A percentile compares a stretch with the other conserved stretches of the same genome.
Conservation (phyloP, 2,329 filamentous ascomycete species). For the Microdochium trichocladiopsis region DNA sequence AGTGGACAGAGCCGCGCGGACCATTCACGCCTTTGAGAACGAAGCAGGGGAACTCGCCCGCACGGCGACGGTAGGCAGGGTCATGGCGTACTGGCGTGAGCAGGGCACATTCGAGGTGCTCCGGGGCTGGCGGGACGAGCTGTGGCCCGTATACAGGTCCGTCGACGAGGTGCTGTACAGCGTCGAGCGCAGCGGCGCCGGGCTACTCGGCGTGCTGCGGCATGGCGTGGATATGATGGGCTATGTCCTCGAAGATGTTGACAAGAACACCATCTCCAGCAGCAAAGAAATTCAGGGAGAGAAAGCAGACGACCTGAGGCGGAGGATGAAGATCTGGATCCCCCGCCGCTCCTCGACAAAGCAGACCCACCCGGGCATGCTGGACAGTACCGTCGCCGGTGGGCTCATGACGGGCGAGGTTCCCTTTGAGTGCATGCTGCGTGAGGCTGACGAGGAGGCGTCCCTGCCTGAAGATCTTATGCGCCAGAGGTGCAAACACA, state of each 20-base stretch:
- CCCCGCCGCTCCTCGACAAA: slow-evolving; percentile 70
- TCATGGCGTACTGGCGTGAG: slow-evolving; percentile 64
- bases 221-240: slow-evolving; percentile 81
- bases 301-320: no score
- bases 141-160: slow-evolving; percentile 68
- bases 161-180: slow-evolving; percentile 58
- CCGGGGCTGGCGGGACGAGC: slow-evolving; percentile 71
- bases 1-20: slow-evolving; percentile 52
- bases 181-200: slow-evolving; percentile 69
- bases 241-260: slow-evolving; percentile 47
- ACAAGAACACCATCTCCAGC: no score
- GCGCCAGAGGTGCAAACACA: slow-evolving; percentile 46
- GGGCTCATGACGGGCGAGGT: slow-evolving; percentile 74
- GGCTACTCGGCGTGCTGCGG: slow-evolving; percentile 67
- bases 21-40: slow-evolving; percentile 57
- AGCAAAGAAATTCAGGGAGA: no score
- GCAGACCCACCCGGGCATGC: slow-evolving; percentile 82
- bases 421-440: slow-evolving; percentile 73
- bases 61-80: slow-evolving; percentile 45
- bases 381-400: slow-evolving; percentile 88
- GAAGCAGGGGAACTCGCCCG: slow-evolving; percentile 35
- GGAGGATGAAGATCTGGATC: slow-evolving; percentile 68
- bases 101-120: slow-evolving; percentile 68
- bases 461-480: slow-evolving; percentile 67
- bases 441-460: slow-evolving; percentile 87